Evolutionary conservation across 2,329 filamentous ascomycete species (phyloP).

Genomic region (Clonostachys byssicola): DNA sequence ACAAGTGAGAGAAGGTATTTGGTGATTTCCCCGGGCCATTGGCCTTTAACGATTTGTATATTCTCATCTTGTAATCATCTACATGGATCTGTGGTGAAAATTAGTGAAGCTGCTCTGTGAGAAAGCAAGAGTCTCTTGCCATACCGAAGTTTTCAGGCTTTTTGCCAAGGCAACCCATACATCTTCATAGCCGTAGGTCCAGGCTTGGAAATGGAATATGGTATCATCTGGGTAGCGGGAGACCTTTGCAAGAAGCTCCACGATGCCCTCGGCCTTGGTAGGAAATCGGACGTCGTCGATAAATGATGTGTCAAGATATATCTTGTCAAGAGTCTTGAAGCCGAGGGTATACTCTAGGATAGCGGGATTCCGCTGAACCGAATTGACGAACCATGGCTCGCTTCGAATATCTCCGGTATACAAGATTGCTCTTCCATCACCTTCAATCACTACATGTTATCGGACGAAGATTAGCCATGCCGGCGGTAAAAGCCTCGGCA

Average conservation of each 20-base stretch:
- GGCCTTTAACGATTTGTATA: conserved; percentile 63
- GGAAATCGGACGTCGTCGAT: conserved; percentile 40
- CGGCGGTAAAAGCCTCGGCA: background rate
- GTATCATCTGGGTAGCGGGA: conserved; percentile 66
- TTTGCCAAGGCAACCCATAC: conserved; percentile 81
- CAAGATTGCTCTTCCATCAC: conserved; percentile 64
- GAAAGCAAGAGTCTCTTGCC: background rate
- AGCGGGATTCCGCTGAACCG: conserved; percentile 65
- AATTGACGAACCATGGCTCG: conserved; percentile 81
- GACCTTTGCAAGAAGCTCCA: conserved; percentile 69
- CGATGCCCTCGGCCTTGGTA: conserved; percentile 69
- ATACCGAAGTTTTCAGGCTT: conserved; percentile 60
- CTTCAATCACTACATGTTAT: conserved; percentile 61
- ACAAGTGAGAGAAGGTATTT: conserved; percentile 30
- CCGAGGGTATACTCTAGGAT: conserved; percentile 71
- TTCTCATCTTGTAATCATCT: conserved; percentile 70
- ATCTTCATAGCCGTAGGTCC: conserved; percentile 89
- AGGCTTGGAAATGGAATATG: conserved; percentile 78
- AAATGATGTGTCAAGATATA: conserved; percentile 90
- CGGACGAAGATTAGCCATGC: background rate
- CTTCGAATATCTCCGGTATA: conserved; percentile 89
- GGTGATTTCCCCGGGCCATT: background rate
- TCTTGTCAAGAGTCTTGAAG: conserved; percentile 65
- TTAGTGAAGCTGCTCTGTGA: background rate
- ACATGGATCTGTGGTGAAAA: conserved; percentile 62